Evolutionary conservation across 2,329 filamentous ascomycete species (phyloP).

Genomic region (Thelonectria olida): DNA sequence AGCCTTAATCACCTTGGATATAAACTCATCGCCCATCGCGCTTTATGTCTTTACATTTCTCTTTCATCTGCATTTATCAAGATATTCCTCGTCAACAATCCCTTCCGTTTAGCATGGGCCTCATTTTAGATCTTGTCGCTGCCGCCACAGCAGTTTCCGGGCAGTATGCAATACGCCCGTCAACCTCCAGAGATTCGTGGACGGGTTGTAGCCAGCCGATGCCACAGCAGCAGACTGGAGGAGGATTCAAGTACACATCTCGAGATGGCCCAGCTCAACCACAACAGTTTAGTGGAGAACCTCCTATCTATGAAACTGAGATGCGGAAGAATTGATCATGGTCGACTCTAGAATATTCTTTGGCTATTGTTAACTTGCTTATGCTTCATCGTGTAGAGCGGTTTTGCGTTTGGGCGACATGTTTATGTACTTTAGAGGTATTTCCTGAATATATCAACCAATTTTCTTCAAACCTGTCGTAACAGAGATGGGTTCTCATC

Average conservation of each 20-base stretch:
- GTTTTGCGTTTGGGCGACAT: too few species aligned
- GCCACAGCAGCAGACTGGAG: neutral
- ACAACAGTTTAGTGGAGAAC: neutral
- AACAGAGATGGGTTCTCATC: too few species aligned
- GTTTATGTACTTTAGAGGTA: too few species aligned
- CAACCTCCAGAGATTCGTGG: neutral
- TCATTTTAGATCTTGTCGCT: neutral
- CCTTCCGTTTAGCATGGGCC: neutral
- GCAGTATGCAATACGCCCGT: neutral
- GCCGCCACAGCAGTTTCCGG: neutral
- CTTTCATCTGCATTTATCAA: neutral
- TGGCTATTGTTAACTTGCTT: too few species aligned
- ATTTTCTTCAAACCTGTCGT: too few species aligned
- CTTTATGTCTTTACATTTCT: neutral
- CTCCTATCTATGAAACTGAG: neutral
- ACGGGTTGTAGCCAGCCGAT: neutral
- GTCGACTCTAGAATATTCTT: too few species aligned
- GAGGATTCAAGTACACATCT: neutral
- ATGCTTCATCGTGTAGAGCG: too few species aligned
- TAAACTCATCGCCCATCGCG: neutral
- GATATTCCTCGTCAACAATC: neutral
- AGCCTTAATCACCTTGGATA: too few species aligned
- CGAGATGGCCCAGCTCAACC: neutral
- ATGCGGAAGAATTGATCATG: neutral
- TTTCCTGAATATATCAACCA: neutral